Percentiles rank a stretch among this genome's conserved stretches.
phyloP scores from a whole-genome alignment of 768 basidiomycete species.

The Collybiopsis confluens region DNA sequence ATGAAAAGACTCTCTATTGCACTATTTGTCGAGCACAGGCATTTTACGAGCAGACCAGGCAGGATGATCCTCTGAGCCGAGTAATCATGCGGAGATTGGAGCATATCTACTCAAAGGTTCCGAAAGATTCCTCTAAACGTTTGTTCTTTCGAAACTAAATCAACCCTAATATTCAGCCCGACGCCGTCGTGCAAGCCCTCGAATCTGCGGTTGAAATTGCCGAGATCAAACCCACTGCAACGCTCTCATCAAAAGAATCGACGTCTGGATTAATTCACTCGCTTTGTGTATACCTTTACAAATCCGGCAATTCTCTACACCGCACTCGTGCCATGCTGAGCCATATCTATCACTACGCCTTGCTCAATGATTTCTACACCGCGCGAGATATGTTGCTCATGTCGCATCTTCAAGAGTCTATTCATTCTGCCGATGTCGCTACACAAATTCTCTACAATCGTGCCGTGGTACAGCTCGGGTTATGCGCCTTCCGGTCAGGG shows the following conservation, averaged over 20 bases:
- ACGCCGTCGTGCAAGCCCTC: constrained; percentile 86
- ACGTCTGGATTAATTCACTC: constrained; percentile 81
- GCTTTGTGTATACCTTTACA: constrained; percentile 91
- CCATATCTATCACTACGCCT: constrained; percentile 95
- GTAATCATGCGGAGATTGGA: constrained; percentile 94
- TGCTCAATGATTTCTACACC: constrained; percentile 94
- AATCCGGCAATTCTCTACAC: constrained; percentile 83
- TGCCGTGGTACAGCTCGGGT: constrained; percentile 92
- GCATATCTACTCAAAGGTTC: constrained; percentile 93
- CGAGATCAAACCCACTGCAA: constrained; percentile 58
- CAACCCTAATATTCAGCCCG: too few species aligned
- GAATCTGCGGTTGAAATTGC: constrained; percentile 64
- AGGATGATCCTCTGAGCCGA: constrained; percentile 76
- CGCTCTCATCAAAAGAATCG: constrained; percentile 47
- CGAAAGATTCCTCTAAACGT: constrained; percentile 6
- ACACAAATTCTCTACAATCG: constrained; percentile 99
- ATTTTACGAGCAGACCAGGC: constrained; percentile 79
- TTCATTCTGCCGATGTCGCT: constrained; percentile 92
- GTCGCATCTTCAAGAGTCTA: constrained; percentile 97
- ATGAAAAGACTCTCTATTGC: constrained; percentile 91
- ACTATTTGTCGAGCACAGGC: constrained; percentile 91
- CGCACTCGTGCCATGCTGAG: constrained; percentile 96
- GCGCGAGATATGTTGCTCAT: constrained; percentile 98
- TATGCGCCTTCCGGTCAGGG: constrained; percentile 94
- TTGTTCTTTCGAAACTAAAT: too few species aligned